phyloP scores from a whole-genome alignment of 305 asterid species.

The Andrographis paniculata region DNA sequence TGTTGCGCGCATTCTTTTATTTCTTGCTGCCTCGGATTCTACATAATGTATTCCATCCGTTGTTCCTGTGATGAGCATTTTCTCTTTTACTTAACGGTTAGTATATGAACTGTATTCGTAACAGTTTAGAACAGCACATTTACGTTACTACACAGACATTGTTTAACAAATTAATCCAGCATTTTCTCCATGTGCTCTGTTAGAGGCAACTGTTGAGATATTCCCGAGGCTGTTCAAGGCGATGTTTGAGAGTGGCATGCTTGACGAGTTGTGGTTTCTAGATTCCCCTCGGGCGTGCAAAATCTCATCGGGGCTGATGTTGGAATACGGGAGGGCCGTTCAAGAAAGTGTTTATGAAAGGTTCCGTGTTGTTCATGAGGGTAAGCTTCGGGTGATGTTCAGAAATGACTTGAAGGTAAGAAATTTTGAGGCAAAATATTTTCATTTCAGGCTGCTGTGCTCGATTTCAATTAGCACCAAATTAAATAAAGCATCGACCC shows the following conservation, averaged over 20 bases:
- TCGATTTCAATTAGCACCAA: no score
- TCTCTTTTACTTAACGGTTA: no score
- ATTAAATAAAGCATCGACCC: neutral
- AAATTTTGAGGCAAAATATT: neutral
- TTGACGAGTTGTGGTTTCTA: constrained; percentile 1
- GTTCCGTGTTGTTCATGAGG: constrained; percentile 2
- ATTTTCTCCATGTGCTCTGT: neutral
- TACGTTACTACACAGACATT: no score
- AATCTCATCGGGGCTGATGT: neutral
- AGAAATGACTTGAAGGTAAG: constrained; percentile 3
- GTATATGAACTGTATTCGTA: no score
- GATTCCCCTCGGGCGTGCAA: neutral
- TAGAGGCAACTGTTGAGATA: neutral
- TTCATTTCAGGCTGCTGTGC: neutral
- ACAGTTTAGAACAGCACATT: no score
- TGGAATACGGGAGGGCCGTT: neutral
- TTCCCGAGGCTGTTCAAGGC: neutral
- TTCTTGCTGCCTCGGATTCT: no score
- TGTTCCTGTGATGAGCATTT: no score
- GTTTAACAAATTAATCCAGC: neutral
- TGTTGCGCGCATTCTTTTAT: no score
- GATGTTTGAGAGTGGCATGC: neutral
- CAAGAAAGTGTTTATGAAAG: neutral
- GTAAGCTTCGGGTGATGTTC: neutral
- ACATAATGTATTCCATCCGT: no score